Base-by-base conservation (phyloP, 2,329 filamentous ascomycete genomes). In the Pleochaeta shiraiana region DNA sequence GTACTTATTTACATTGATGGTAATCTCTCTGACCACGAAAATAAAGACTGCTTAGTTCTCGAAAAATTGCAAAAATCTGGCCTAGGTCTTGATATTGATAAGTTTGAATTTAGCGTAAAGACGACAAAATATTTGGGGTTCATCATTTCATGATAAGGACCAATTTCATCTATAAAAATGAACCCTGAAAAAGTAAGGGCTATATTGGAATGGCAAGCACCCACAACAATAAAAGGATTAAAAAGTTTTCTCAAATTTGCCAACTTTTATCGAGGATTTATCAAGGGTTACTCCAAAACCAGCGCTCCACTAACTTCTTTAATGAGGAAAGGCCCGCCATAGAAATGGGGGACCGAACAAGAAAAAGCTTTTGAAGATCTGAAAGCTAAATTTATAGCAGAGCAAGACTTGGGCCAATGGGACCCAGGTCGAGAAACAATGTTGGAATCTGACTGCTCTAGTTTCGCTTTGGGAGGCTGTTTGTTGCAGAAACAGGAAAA, bases 1-100 rank as follows among this genome's bases (percentile, higher is more conserved):
- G 64, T 66, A 19, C 37, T 66, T 12, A 66, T 66, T n/a, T 66
- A 63, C 34, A 64, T 28, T 1, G 19, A 59, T 9, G 53, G 50
- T 1, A 14, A 3, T 2, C 12, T 47, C 3, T 24, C 26, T 16
- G 45, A 64, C 7, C 57, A 66, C 43, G 16, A 14, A 19, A 11
- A 61, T 21, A 43, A 66, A 28, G 28, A 65, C 12, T 12, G 33
- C 21, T 64, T 57, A 43, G 62, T 66, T 2, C 24, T 66, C 24
- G 3, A 50, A 53, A 39, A 45, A 3, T 55, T 66, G 6, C n/a
- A 30, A 19, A 33, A 66, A 7, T n/a, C 28, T 16, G 53, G 50
- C 2, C 47, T 66, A 21, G 16, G 64, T n/a, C 33, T 60, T 6
- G 43, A 66, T 55, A 60, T 66, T 24, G 37, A 19, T n/a, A 65